Evolutionary conservation across 202 grass and related monocot species (phyloP).

Genomic region (Saccharum hybrid): DNA sequence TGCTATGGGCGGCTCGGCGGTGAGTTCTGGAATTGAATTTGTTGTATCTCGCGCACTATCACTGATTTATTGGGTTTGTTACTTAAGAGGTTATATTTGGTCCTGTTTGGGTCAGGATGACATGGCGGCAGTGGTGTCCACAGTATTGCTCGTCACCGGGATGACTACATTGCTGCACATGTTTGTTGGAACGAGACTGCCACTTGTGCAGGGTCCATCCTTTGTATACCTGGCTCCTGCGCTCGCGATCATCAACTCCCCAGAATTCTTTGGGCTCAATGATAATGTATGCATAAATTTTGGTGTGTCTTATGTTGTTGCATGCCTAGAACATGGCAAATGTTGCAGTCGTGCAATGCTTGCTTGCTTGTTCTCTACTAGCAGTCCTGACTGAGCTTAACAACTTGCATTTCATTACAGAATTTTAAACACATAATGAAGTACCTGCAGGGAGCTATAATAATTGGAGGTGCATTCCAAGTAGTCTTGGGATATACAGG

Average conservation of each 20-base stretch:
- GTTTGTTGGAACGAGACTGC: slow-evolving; percentile 80
- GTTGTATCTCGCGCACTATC: slow-evolving; percentile 6
- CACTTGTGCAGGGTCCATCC: slow-evolving; percentile 91
- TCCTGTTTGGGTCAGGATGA: slow-evolving; percentile 69
- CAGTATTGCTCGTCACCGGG: slow-evolving; percentile 81
- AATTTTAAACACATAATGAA: slow-evolving; percentile 99
- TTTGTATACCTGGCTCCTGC: slow-evolving; percentile 96
- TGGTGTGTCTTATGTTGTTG: not conserved
- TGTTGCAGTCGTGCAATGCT: slow-evolving; percentile 3
- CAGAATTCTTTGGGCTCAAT: slow-evolving; percentile 86
- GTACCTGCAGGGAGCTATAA: slow-evolving; percentile 93
- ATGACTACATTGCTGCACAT: slow-evolving; percentile 83
- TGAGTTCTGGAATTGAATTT: slow-evolving; percentile 52
- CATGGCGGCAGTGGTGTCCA: slow-evolving; percentile 82
- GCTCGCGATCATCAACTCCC: slow-evolving; percentile 82
- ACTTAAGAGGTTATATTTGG: slow-evolving; percentile 24
- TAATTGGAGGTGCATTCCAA: slow-evolving; percentile 89
- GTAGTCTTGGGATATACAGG: slow-evolving; percentile 90
- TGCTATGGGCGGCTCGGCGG: slow-evolving; percentile 86
- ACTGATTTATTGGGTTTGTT: slow-evolving; percentile 17
- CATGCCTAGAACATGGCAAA: slow-evolving; percentile 13
- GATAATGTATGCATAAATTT: slow-evolving; percentile 66
- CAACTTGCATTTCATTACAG: slow-evolving; percentile 49
- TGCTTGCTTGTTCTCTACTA: not conserved
- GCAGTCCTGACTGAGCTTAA: slow-evolving; percentile 15